Evolutionary conservation across 1,139 yeast species (phyloP).

Genomic region (Wickerhamiella infanticola): DNA sequence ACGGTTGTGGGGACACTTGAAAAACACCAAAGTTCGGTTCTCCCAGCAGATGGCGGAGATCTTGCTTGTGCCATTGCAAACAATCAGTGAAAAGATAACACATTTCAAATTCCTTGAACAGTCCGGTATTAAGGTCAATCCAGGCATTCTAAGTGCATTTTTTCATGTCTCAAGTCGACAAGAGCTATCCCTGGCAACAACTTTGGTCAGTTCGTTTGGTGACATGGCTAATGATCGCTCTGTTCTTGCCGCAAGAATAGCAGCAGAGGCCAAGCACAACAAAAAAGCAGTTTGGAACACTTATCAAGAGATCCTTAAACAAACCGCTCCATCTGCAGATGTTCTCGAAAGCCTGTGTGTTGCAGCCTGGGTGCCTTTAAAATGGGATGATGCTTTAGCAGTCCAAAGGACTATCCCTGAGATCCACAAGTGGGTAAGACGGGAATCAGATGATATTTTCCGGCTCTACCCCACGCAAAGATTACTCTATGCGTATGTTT

Average conservation of each 20-base stretch:
- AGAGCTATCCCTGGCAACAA: background rate
- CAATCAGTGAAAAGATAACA: constrained; percentile 5
- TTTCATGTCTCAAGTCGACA: background rate
- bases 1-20: constrained; percentile 15
- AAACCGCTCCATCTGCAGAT: constrained; percentile 16
- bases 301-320: constrained; percentile 10
- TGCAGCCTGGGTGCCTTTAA: constrained; percentile 17
- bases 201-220: background rate
- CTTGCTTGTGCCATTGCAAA: constrained; percentile 12
- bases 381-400: constrained; percentile 40
- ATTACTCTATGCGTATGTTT: constrained; percentile 39
- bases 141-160: background rate
- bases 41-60: constrained; percentile 14
- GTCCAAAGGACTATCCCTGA: constrained; percentile 48
- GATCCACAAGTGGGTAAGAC: constrained; percentile 30
- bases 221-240: background rate
- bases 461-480: constrained; percentile 31
- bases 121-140: constrained; percentile 5
- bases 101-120: constrained; percentile 6
- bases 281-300: constrained; percentile 18
- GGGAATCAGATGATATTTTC: constrained; percentile 22
- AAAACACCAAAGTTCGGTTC: constrained; percentile 8
- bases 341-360: constrained; percentile 16
- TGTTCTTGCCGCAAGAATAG: constrained; percentile 10
- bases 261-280: constrained; percentile 12